Conservation (phyloP, 192 early-diverging fungal genomes). For the Umbelopsis isabellina region DNA sequence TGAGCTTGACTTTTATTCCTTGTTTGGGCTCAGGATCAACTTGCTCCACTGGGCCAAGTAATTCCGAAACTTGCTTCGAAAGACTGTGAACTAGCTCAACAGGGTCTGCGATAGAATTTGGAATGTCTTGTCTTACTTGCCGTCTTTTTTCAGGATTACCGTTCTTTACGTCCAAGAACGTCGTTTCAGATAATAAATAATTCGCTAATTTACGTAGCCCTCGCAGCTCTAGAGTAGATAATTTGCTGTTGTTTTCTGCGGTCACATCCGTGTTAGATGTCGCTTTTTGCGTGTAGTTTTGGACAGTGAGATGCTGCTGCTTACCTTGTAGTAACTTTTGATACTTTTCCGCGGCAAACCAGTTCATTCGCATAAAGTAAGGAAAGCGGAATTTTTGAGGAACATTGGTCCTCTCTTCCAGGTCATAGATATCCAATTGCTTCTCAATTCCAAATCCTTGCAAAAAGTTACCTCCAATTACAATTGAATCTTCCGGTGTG, state of each 20-base stretch:
- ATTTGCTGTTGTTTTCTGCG: slow-evolving; percentile 2
- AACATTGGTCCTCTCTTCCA: slow-evolving; percentile 81
- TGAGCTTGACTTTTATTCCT: slow-evolving; percentile 1
- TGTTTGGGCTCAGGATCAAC: not conserved
- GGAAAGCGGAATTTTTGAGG: slow-evolving; percentile 86
- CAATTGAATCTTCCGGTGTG: slow-evolving; percentile 83
- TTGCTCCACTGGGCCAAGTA: not conserved
- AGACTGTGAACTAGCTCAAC: not conserved
- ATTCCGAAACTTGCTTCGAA: not conserved
- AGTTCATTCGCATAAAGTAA: slow-evolving; percentile 81
- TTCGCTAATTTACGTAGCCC: slow-evolving; percentile 46
- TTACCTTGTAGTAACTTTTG: slow-evolving; percentile 54
- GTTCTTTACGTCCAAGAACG: not conserved
- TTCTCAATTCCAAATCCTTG: slow-evolving; percentile 73
- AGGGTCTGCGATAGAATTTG: not conserved
- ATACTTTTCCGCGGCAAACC: slow-evolving; percentile 76
- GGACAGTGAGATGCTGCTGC: slow-evolving; percentile 25
- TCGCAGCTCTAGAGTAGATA: slow-evolving; percentile 52
- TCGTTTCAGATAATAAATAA: slow-evolving; percentile 15
- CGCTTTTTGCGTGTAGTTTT: slow-evolving; percentile 11
- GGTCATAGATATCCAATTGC: slow-evolving; percentile 73
- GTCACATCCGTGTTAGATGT: not conserved
- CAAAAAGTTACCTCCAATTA: slow-evolving; percentile 95
- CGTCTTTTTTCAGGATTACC: not conserved
- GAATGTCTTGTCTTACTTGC: slow-evolving; percentile 19